Evolutionary conservation across 2,329 filamentous ascomycete species (phyloP), one percentile per base, ranked within the genome.

Genomic region (Fusarium caatingaense): DNA sequence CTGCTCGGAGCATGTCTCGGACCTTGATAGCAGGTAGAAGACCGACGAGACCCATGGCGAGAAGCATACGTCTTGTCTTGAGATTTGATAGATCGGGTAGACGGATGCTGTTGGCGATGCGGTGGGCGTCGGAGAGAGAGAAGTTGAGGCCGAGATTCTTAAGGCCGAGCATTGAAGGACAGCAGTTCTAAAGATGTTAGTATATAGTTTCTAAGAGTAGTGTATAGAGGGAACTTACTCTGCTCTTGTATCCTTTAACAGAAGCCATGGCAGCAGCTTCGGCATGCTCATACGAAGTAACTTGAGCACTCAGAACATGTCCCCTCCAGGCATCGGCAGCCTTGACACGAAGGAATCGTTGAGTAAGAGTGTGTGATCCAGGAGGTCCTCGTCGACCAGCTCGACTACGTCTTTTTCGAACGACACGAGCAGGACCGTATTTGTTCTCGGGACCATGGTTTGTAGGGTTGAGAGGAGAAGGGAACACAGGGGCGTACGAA

Each of bases 291-390:
- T 72, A 76, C 48, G 66, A 69, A 13, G 66, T 61, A 44, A 76
- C 67, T 50, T 78, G 76, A 20, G 73, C 70, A 44, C 69, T 74
- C 44, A 79, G 67, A 16, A 76, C 74, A 69, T 80, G 76, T 32
- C 77, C 78, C 20, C 74, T 77, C 81, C 81, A 83, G 8, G 82
- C 82, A 56, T 76, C 75, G 8, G 79, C 81, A 3, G 81, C 83
- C 66, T 83, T 83, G 59, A 79, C 76, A 28, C 83, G 77, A 60
- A 84, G 78, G 20, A 84, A 71, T 30, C 75, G 76, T 68, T 84
- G 77, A 1, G 81, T 79, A 23, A 83, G 82, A 60, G 82, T 83
- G 55, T 78, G 69, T 23, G 74, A 73, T 41, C 68, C 57, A 44
- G 66, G 68, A 48, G 64, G 64, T 18, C 71, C 47, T 50, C 67